A percentile compares a stretch with the other conserved stretches of the same genome.
Conservation (phyloP, 2,329 filamentous ascomycete genomes). For the Sporothrix variecibatus region DNA sequence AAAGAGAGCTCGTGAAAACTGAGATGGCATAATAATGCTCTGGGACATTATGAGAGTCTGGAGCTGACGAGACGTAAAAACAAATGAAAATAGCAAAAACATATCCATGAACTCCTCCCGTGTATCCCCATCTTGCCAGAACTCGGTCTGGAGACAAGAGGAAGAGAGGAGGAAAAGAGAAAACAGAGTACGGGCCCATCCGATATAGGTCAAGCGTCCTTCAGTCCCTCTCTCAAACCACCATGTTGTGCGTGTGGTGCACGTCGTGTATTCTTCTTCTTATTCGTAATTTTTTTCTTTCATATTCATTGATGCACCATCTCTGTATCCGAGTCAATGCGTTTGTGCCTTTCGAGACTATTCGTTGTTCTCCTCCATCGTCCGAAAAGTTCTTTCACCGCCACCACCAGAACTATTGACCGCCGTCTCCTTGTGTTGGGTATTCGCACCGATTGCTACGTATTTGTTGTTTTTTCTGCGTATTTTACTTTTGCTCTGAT, state of each 20-base stretch:
- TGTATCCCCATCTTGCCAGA: not conserved
- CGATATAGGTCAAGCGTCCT: not conserved
- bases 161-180: not conserved
- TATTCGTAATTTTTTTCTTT: not conserved
- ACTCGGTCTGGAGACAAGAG: not conserved
- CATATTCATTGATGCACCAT: not conserved
- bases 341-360: not conserved
- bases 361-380: not conserved
- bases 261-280: constrained; percentile 8
- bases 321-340: not conserved
- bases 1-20: not conserved
- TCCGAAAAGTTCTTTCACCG: not conserved
- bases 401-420: not conserved
- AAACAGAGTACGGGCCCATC: not conserved
- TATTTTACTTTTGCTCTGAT: not conserved
- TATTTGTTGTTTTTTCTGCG: not conserved
- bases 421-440: constrained; percentile 14
- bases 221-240: not conserved
- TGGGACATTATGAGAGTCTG: not conserved
- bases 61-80: not conserved
- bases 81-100: not conserved
- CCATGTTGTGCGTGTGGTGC: not conserved
- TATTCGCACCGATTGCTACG: constrained; percentile 20
- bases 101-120: not conserved
- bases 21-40: constrained; percentile 5